Conservation (phyloP, 164 flowering plant genomes). For the Umbilicus rupestris region DNA sequence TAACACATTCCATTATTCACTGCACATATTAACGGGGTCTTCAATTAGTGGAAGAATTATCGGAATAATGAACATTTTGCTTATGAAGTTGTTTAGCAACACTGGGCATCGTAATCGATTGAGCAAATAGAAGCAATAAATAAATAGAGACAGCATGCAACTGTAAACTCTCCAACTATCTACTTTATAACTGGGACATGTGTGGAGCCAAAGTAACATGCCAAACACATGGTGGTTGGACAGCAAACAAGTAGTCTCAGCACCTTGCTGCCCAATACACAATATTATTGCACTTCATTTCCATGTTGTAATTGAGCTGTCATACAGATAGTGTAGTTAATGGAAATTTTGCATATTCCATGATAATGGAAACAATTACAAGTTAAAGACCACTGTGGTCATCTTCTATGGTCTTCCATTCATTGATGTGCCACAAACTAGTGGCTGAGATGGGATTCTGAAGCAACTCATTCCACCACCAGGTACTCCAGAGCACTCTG, state of each 20-base stretch:
- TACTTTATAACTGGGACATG: not conserved
- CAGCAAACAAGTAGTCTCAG: not conserved
- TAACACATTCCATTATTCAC: no score
- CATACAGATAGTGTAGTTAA: not conserved
- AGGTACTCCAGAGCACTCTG: constrained; percentile 11
- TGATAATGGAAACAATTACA: not conserved
- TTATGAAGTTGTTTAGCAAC: no score
- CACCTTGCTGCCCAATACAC: not conserved
- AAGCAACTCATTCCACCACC: constrained; percentile 12
- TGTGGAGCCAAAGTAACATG: constrained; percentile 1
- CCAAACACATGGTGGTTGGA: not conserved
- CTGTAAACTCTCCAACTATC: not conserved
- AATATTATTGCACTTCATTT: not conserved
- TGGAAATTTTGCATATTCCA: not conserved
- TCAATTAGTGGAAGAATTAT: no score
- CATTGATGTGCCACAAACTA: constrained; percentile 8
- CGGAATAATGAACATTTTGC: no score
- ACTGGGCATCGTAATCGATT: no score
- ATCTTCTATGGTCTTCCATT: not conserved
- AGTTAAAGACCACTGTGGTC: not conserved
- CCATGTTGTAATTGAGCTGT: not conserved
- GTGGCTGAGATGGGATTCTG: constrained; percentile 13
- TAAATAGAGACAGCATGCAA: no score
- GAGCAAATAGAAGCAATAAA: no score
- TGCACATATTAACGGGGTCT: no score